These are phyloP conservation scores for Punctularia strigosozonata DNA, from an alignment of 768 basidiomycete genomes.

Conservation along the genomic window DNA sequence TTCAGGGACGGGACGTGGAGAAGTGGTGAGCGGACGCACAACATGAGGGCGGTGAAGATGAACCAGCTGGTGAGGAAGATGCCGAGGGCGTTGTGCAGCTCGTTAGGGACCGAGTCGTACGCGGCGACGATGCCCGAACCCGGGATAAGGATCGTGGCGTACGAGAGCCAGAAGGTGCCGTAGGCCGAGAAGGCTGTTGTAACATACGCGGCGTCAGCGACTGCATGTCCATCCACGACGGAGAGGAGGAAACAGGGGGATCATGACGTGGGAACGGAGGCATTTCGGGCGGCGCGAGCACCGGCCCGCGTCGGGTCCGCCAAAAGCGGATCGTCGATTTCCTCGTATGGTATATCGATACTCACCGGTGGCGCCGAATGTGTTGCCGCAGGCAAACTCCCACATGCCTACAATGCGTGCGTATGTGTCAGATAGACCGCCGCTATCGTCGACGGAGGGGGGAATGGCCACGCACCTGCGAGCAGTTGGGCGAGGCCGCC, in stretches of 20 bases:
- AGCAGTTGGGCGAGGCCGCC: constrained; percentile 81
- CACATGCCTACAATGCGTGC: no score
- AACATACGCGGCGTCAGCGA: no score
- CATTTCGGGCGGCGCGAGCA: background rate
- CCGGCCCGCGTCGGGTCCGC: background rate
- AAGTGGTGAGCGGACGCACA: constrained; percentile 29
- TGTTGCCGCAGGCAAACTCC: constrained; percentile 40
- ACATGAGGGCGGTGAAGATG: constrained; percentile 54
- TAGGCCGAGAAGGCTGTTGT: constrained; percentile 77
- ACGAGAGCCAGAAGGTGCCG: constrained; percentile 86
- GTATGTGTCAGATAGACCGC: background rate
- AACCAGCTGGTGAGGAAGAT: constrained; percentile 71
- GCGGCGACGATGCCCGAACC: constrained; percentile 48
- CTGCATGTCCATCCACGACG: background rate
- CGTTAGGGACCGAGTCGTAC: constrained; percentile 23
- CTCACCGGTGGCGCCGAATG: constrained; percentile 64
- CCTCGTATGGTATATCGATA: constrained; percentile 5
- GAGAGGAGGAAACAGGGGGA: background rate
- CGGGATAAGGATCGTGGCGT: constrained; percentile 61
- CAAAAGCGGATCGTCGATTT: background rate
- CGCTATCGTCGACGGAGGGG: constrained; percentile 10
- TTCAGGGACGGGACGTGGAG: background rate
- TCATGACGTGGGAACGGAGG: background rate
- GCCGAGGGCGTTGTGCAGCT: constrained; percentile 50
- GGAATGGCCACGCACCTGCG: constrained; percentile 86